Base-by-base conservation (phyloP, 192 early-diverging fungal genomes). In the Gigaspora rosea region DNA sequence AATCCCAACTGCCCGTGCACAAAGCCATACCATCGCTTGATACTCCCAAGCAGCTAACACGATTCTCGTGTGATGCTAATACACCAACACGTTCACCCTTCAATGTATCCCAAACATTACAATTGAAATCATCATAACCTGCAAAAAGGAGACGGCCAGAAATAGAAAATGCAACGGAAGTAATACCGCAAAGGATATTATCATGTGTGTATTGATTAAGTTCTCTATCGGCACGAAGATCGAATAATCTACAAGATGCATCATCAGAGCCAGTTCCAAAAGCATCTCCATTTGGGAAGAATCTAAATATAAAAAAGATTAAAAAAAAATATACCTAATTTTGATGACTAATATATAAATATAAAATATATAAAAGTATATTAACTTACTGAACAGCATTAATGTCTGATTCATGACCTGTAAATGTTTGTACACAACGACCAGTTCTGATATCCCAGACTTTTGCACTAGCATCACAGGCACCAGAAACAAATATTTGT, bases 71-170 rank as follows among this genome's bases (percentile, higher is more conserved):
- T 51, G 91, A 92, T 52, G 93, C 91, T 75, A 99, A 79, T 8
- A 96, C 95, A 50, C 95, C 95, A 16, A 98, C 95, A 63, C 97
- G 87, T 67, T 98, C 93, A 59, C 96, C 94, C 85, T 97, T 96
- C 52, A 99, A 88, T 36, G 96, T 97, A 83, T 99, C 98, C 98
- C 98, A 99, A 13, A 99, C 96, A 78, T 99, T 97, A 89, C 96
- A 98, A 86, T 98, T 97, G 83, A 95, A 98, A 83, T 99, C 97
- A 79, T 99, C 98, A 78, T 98, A 98, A 32, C 98, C 98, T 35
- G 97, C 96, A 92, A 99, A 99, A 73, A 99, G 81, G 41, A 99
- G 83, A 20, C 98, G 91, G 22, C 98, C 98, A 7, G 96, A 97
- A 73, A 97, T 90, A 74, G 96, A 98, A 80, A 99, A 99, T 6